A percentile compares a stretch with the other conserved stretches of the same genome.
phyloP scores from a whole-genome alignment of 257 asterid genomes.

The Solanum paucissectum region DNA sequence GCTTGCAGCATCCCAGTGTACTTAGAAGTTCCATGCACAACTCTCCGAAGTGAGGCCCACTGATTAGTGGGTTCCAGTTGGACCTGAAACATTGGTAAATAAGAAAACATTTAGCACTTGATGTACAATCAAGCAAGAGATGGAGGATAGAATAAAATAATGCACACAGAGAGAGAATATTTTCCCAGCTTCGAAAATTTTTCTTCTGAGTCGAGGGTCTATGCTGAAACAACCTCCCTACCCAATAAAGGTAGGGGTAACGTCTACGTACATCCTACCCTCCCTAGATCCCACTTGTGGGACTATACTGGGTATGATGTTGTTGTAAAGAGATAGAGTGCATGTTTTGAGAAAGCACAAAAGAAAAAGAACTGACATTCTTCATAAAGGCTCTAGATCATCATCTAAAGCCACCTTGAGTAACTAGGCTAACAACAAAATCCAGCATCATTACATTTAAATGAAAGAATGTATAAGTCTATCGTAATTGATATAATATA shows the following conservation, averaged over 20 bases:
- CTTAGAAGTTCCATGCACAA: slow-evolving; percentile 43
- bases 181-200: not conserved
- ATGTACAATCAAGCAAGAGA: not conserved
- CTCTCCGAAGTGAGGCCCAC: slow-evolving; percentile 57
- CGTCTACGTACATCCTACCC: not conserved
- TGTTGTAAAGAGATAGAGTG: not conserved
- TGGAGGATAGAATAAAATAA: not conserved
- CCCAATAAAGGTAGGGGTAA: not conserved
- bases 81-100: slow-evolving; percentile 35
- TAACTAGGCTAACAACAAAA: not conserved
- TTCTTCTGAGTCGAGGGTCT: not conserved
- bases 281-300: not conserved
- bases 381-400: not conserved
- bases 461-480: not conserved
- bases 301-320: not conserved
- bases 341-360: not conserved
- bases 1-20: slow-evolving; percentile 94
- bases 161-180: not conserved
- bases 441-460: not conserved
- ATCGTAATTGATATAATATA: not conserved
- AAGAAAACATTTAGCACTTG: not conserved
- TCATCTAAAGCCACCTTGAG: not conserved
- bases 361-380: not conserved
- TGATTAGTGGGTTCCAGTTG: slow-evolving; percentile 83
- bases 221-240: not conserved